A percentile compares a stretch with the other conserved stretches of the same genome.
These are phyloP conservation scores for Murraya paniculata DNA, from an alignment of 345 rosid species.

Conservation along the genomic window DNA sequence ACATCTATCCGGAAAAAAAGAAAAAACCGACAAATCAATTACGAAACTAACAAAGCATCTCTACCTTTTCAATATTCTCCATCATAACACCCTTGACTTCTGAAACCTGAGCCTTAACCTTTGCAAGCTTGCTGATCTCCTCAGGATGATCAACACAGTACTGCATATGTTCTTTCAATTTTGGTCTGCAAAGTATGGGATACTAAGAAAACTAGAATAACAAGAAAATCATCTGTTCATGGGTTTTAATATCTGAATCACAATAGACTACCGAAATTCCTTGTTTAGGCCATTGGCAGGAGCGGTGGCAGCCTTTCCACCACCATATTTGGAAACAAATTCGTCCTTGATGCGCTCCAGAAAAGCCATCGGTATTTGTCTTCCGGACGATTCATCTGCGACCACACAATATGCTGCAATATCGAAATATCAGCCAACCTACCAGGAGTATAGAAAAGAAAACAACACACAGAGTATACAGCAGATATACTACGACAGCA, in stretches of 20 bases:
- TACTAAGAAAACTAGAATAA: not conserved
- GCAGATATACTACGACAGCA: not conserved
- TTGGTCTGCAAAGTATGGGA: constrained; percentile 22
- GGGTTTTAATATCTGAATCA: not conserved
- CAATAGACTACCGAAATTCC: constrained; percentile 43
- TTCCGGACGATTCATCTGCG: constrained; percentile 57
- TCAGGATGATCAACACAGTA: constrained; percentile 32
- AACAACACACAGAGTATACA: not conserved
- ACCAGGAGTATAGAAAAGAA: not conserved
- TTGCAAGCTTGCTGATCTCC: constrained; percentile 51
- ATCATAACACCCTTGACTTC: constrained; percentile 60
- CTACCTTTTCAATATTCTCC: constrained; percentile 54
- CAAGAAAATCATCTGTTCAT: not conserved
- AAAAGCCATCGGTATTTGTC: constrained; percentile 57
- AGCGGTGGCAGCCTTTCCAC: constrained; percentile 56
- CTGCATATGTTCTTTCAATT: constrained; percentile 53
- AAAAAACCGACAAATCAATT: not conserved
- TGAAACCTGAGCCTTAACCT: constrained; percentile 56
- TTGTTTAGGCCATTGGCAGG: constrained; percentile 46
- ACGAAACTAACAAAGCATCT: not conserved
- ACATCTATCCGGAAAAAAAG: not conserved
- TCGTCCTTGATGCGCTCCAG: constrained; percentile 63
- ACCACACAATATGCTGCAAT: constrained; percentile 63
- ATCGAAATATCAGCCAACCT: constrained; percentile 19
- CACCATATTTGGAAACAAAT: constrained; percentile 42